These are phyloP conservation scores for Clitopilus hobsonii DNA, from an alignment of 768 basidiomycete genomes.

Conservation along the genomic window DNA sequence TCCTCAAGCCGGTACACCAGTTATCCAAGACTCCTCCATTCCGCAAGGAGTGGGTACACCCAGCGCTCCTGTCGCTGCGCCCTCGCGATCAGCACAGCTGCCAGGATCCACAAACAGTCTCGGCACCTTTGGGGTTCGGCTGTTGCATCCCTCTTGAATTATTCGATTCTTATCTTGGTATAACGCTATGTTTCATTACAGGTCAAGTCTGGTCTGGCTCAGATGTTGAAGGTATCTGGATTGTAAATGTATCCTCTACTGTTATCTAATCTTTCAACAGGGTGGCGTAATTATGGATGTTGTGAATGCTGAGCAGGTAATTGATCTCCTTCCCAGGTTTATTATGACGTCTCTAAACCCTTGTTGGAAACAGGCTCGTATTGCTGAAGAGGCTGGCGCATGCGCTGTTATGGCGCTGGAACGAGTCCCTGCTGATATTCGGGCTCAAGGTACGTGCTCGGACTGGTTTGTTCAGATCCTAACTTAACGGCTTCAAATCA, in stretches of 20 bases:
- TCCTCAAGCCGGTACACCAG: conserved; percentile 18
- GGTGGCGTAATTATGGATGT: conserved; percentile 97
- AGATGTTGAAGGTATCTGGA: conserved; percentile 82
- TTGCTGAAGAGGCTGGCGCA: conserved; percentile 96
- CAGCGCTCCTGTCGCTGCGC: conserved; percentile 38
- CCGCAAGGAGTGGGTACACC: conserved; percentile 37
- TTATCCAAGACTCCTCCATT: conserved; percentile 27
- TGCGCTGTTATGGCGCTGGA: conserved; percentile 98
- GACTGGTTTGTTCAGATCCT: conserved; percentile 3
- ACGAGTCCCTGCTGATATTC: conserved; percentile 93
- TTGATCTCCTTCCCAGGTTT: conserved; percentile 5
- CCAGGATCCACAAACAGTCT: conserved; percentile 52
- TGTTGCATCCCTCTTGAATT: not conserved
- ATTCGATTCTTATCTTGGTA: conserved; percentile 4
- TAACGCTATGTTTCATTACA: conserved; percentile 20
- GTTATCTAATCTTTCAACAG: conserved; percentile 24
- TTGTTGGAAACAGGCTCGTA: conserved; percentile 63
- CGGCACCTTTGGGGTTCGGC: conserved; percentile 67
- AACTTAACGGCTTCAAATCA: conserved; percentile 8
- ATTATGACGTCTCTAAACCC: conserved; percentile 7
- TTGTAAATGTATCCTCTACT: not conserved
- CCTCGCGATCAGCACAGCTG: conserved; percentile 45
- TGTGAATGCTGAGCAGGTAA: conserved; percentile 61
- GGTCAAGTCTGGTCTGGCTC: conserved; percentile 93
- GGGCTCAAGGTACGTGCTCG: conserved; percentile 50